These are phyloP conservation scores for Apiospora aurea DNA, from an alignment of 2,329 filamentous ascomycete genomes.

Conservation along the genomic window DNA sequence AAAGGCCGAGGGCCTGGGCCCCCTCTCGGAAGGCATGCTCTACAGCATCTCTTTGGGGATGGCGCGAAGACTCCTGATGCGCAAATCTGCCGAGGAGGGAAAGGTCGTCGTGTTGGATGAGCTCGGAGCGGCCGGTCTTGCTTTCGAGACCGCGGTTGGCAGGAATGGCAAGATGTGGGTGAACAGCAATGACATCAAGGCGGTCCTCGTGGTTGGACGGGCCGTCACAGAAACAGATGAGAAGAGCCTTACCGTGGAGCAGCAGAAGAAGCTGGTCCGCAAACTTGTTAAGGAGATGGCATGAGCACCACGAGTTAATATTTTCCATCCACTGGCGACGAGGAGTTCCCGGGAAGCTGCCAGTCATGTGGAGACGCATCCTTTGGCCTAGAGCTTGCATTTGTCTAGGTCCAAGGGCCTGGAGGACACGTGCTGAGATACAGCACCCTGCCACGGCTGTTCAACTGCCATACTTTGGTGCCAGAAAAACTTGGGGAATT, in stretches of 20 bases:
- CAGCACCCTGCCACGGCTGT: background rate
- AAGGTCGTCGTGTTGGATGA: constrained; percentile 79
- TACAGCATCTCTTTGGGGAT: constrained; percentile 82
- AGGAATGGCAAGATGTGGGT: constrained; percentile 95
- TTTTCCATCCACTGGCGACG: background rate
- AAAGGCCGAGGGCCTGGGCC: constrained; percentile 86
- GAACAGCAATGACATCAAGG: constrained; percentile 76
- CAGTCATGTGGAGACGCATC: background rate
- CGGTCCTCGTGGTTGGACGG: constrained; percentile 78
- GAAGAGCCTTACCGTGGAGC: constrained; percentile 65
- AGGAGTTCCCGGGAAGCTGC: background rate
- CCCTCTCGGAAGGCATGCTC: constrained; percentile 84
- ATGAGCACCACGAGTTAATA: constrained; percentile 38
- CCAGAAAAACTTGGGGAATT: background rate
- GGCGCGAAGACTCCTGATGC: constrained; percentile 78
- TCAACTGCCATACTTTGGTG: background rate
- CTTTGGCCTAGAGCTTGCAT: background rate
- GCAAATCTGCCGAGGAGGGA: constrained; percentile 66
- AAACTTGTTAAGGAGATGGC: constrained; percentile 67
- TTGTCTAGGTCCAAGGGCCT: background rate
- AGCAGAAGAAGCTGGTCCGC: constrained; percentile 74
- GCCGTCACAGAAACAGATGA: constrained; percentile 82
- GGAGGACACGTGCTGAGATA: background rate
- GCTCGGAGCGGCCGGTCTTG: constrained; percentile 75
- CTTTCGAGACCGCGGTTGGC: constrained; percentile 93